Conservation (phyloP, 2,329 filamentous ascomycete species). For the Paecilomyces fulvus region DNA sequence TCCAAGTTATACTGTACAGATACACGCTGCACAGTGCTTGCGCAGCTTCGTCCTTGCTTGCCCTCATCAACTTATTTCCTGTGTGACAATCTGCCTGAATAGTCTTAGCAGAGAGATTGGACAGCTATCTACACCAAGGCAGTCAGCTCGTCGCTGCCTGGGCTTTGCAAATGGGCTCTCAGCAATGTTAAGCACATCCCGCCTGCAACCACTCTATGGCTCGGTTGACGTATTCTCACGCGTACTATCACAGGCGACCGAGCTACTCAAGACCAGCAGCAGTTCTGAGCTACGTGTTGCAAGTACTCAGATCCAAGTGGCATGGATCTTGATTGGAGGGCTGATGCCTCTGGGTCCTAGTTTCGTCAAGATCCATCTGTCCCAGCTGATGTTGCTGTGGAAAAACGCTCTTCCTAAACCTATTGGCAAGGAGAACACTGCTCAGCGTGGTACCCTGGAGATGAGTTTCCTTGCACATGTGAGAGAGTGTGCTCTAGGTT, state of each 20-base stretch:
- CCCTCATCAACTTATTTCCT: conserved; percentile 82
- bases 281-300: conserved; percentile 85
- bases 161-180: conserved; percentile 89
- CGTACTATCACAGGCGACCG: conserved; percentile 83
- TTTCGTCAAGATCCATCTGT: conserved; percentile 97
- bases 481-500: conserved; percentile 84
- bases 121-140: conserved; percentile 63
- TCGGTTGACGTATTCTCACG: conserved; percentile 93
- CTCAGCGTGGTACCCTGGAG: conserved; percentile 74
- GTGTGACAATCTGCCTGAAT: conserved; percentile 93
- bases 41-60: conserved; percentile 83
- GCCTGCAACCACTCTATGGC: conserved; percentile 79
- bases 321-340: conserved; percentile 94
- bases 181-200: conserved; percentile 81
- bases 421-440: conserved; percentile 82
- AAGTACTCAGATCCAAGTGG: conserved; percentile 91
- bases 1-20: conserved; percentile 91
- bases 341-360: conserved; percentile 95
- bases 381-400: conserved; percentile 87
- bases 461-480: conserved; percentile 91
- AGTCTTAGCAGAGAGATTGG: conserved; percentile 81
- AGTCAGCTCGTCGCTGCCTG: conserved; percentile 73
- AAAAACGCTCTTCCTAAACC: conserved; percentile 95
- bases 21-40: conserved; percentile 77
- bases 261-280: conserved; percentile 82